Conservation (phyloP, 78 protist genomes). For the Thecamonas trahens region DNA sequence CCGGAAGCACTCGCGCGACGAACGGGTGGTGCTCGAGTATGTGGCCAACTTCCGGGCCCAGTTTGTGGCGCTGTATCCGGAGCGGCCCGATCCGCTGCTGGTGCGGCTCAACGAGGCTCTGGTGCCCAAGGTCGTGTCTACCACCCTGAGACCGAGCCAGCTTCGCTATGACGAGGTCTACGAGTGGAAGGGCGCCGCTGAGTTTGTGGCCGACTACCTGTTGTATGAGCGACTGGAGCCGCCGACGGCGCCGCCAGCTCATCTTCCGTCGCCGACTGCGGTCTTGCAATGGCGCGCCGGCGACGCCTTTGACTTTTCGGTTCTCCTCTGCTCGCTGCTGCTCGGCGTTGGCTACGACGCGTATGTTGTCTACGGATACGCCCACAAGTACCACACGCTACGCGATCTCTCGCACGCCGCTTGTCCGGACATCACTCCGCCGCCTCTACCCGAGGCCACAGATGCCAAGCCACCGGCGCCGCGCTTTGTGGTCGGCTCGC, state of each 20-base stretch:
- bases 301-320: constrained; percentile 40
- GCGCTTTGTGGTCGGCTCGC: not conserved
- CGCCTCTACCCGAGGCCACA: not conserved
- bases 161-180: constrained; percentile 32
- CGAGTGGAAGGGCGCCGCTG: constrained; percentile 34
- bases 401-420: not conserved
- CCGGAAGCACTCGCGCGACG: constrained; percentile 7
- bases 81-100: constrained; percentile 22
- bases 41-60: constrained; percentile 34
- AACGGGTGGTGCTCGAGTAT: constrained; percentile 12
- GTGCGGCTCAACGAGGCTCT: constrained; percentile 17
- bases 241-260: constrained; percentile 42
- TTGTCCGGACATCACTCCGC: no score
- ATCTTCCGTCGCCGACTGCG: constrained; percentile 36
- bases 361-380: constrained; percentile 62
- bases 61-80: constrained; percentile 27
- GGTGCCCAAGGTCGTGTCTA: constrained; percentile 39
- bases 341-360: constrained; percentile 75
- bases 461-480: not conserved
- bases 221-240: constrained; percentile 33
- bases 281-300: constrained; percentile 45
- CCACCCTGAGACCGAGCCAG: constrained; percentile 50
- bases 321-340: constrained; percentile 49
- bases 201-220: constrained; percentile 48
- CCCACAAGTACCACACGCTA: constrained; percentile 9